Evolutionary conservation across 129 eudicot species (phyloP).

Genomic region (Pseudognaphalium luteoalbum): DNA sequence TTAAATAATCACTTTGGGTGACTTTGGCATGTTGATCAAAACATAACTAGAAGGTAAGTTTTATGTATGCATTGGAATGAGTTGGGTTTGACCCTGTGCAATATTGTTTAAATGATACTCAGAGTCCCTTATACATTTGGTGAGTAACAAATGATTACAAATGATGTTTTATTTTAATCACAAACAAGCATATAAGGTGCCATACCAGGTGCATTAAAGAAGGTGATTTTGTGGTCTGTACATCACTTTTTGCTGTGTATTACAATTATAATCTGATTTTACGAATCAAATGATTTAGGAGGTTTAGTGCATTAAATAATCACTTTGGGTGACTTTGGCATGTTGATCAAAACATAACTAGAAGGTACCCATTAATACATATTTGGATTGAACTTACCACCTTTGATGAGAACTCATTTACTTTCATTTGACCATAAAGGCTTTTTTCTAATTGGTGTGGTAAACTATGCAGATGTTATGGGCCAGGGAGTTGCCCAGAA

Average conservation of each 20-base stretch:
- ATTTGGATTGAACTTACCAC: background rate
- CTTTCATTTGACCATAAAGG: background rate
- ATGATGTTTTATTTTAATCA: background rate
- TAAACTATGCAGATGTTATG: conserved; percentile 61
- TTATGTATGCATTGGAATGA: background rate
- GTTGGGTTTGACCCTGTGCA: background rate
- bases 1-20: background rate
- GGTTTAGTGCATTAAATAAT: background rate
- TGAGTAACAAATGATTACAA: background rate
- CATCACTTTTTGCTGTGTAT: background rate
- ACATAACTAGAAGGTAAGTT: background rate
- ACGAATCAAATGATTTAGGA: background rate
- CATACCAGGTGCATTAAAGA: background rate
- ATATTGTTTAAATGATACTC: too few species aligned
- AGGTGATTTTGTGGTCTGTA: background rate
- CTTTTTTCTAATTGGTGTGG: background rate
- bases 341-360: background rate
- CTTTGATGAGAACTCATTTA: background rate
- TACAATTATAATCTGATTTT: background rate
- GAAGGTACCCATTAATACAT: background rate
- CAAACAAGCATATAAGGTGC: background rate
- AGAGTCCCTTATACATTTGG: too few species aligned
- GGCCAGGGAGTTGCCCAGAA: conserved; percentile 75
- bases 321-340: background rate
- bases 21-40: background rate